phyloP scores from a whole-genome alignment of 495 filamentous ascomycete genomes.

The Jackrogersella minutella region DNA sequence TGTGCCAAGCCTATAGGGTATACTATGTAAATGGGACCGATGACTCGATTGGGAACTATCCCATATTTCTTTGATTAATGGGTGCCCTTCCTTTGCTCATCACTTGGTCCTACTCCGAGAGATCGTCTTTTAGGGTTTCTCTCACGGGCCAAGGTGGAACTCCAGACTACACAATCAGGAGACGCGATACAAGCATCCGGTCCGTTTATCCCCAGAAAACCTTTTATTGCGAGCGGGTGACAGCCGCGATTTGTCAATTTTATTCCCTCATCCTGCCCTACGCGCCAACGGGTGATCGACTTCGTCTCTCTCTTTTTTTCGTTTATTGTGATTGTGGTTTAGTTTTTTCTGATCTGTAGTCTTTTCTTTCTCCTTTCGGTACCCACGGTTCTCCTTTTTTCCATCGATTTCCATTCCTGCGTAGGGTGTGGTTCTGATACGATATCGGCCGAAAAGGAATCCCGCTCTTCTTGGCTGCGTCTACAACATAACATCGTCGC shows the following conservation, averaged over 20 bases:
- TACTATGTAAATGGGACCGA: slow-evolving; percentile 14
- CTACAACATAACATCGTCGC: slow-evolving; percentile 28
- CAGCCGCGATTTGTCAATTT: slow-evolving; percentile 32
- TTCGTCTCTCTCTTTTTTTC: neutral
- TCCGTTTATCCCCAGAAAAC: slow-evolving; percentile 38
- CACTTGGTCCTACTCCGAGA: slow-evolving; percentile 25
- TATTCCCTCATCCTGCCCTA: slow-evolving; percentile 29
- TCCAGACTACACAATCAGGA: slow-evolving; percentile 29
- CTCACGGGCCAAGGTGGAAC: slow-evolving; percentile 27
- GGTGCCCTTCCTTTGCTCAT: slow-evolving; percentile 24
- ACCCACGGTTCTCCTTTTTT: slow-evolving; percentile 33
- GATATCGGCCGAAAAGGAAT: slow-evolving; percentile 41
- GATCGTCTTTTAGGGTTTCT: slow-evolving; percentile 34
- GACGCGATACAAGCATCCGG: slow-evolving; percentile 32
- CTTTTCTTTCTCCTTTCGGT: slow-evolving; percentile 16
- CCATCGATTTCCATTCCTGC: slow-evolving; percentile 34
- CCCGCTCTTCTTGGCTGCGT: slow-evolving; percentile 40
- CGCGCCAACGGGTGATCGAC: slow-evolving; percentile 32
- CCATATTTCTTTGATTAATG: slow-evolving; percentile 38
- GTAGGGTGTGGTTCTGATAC: slow-evolving; percentile 31
- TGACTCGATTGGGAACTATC: slow-evolving; percentile 30
- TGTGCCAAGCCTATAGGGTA: slow-evolving; percentile 38
- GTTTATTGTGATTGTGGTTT: neutral
- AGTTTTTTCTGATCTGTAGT: neutral
- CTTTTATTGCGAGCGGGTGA: slow-evolving; percentile 26